Conservation (phyloP, 805 yeast species). For the Ogataea glucozyma region DNA sequence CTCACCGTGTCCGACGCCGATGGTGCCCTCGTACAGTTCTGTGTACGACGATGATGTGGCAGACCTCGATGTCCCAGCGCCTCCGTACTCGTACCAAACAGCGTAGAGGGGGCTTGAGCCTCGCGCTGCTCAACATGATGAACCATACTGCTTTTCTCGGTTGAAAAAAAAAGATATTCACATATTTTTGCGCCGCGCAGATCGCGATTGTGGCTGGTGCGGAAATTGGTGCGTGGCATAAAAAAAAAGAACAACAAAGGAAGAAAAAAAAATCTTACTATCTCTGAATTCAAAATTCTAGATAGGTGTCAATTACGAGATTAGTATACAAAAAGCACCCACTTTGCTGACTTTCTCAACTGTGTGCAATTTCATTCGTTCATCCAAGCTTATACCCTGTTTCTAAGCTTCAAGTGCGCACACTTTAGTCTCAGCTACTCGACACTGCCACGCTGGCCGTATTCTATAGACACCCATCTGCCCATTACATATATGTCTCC, state of each 20-base stretch:
- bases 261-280: neutral
- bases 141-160: too few relatives aligned
- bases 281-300: constrained; percentile 3
- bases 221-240: neutral
- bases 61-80: constrained; percentile 28
- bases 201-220: neutral
- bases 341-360: constrained; percentile 1
- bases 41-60: constrained; percentile 32
- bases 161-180: too few relatives aligned
- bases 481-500: constrained; percentile 5
- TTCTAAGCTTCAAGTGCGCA: too few relatives aligned
- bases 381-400: too few relatives aligned
- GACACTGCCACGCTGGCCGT: neutral
- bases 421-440: too few relatives aligned
- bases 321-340: neutral
- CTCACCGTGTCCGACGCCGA: constrained; percentile 8
- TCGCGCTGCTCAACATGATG: neutral
- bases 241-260: neutral
- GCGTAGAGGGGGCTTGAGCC: neutral
- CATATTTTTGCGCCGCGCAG: neutral
- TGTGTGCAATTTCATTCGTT: constrained; percentile 1
- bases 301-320: constrained; percentile 7
- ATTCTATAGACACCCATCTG: neutral
- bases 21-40: constrained; percentile 29
- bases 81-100: constrained; percentile 29